phyloP scores from a whole-genome alignment of 2,329 filamentous ascomycete species.

The Paraphaeosphaeria minitans region DNA sequence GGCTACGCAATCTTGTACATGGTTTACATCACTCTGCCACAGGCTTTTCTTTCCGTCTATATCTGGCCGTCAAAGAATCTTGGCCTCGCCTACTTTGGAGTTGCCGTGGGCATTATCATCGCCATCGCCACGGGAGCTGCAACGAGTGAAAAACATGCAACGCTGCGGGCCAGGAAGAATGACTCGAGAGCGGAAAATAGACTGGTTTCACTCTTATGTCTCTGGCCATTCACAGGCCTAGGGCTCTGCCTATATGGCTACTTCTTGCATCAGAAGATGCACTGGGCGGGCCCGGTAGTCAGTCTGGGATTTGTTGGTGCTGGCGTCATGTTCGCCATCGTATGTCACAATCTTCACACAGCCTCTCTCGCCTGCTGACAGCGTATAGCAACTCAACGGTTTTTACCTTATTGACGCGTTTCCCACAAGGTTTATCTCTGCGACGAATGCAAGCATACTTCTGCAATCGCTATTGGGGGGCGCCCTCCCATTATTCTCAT shows the following conservation, averaged over 20 bases:
- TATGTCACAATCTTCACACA: conserved; percentile 7
- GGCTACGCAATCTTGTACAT: conserved; percentile 41
- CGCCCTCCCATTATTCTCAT: conserved; percentile 21
- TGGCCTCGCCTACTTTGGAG: conserved; percentile 13
- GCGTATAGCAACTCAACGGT: conserved; percentile 4
- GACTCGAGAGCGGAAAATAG: conserved; percentile 23
- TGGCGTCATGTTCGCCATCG: conserved; percentile 22
- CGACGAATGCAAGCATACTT: conserved; percentile 33
- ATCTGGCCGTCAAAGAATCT: conserved; percentile 9
- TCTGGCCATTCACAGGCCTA: conserved; percentile 35
- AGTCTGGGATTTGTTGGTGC: conserved; percentile 53
- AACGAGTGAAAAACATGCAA: conserved; percentile 31
- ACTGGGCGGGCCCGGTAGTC: conserved; percentile 48
- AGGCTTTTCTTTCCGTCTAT: conserved; percentile 21
- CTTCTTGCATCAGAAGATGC: conserved; percentile 5
- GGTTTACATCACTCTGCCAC: conserved; percentile 25
- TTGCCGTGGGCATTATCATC: conserved; percentile 60
- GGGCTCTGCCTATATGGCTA: conserved; percentile 22
- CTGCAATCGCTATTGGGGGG: conserved; percentile 21
- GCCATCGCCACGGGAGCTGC: conserved; percentile 25
- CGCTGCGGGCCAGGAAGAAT: conserved; percentile 17
- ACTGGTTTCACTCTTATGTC: conserved; percentile 15
- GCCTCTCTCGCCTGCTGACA: not conserved
- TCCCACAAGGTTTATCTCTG: conserved; percentile 31
- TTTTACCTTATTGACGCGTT: conserved; percentile 14